phyloP scores from a whole-genome alignment of 2,329 filamentous ascomycete species.

The Metarhizium sp. region DNA sequence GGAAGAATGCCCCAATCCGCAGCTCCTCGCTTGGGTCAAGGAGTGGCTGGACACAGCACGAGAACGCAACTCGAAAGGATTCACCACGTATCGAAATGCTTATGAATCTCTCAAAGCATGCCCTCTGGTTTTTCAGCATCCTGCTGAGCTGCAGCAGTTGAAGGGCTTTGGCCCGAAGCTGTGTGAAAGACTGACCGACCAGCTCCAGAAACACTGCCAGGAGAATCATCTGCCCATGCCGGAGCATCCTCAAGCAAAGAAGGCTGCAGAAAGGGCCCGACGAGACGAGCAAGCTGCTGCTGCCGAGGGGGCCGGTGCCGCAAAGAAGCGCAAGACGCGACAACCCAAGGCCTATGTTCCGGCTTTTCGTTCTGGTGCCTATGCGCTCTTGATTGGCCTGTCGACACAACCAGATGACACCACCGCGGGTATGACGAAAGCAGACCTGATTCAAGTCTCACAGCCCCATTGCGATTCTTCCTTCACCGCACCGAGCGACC shows the following conservation, averaged over 20 bases:
- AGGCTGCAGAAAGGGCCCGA: slow-evolving; percentile 20
- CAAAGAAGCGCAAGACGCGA: slow-evolving; percentile 45
- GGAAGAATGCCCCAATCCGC: slow-evolving; percentile 54
- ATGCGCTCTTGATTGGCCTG: slow-evolving; percentile 61
- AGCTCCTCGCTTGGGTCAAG: slow-evolving; percentile 64
- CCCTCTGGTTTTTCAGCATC: slow-evolving; percentile 61
- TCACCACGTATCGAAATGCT: slow-evolving; percentile 64
- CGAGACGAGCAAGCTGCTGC: slow-evolving; percentile 26
- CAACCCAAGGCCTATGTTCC: slow-evolving; percentile 64
- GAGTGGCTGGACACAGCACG: slow-evolving; percentile 66
- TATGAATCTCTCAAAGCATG: slow-evolving; percentile 70
- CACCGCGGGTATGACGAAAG: slow-evolving; percentile 51
- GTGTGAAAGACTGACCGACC: slow-evolving; percentile 57
- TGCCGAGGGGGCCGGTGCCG: slow-evolving; percentile 22
- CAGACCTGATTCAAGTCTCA: slow-evolving; percentile 57
- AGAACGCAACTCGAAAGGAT: slow-evolving; percentile 60
- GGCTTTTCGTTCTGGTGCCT: slow-evolving; percentile 60
- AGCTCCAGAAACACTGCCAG: slow-evolving; percentile 50
- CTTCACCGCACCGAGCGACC: slow-evolving; percentile 57
- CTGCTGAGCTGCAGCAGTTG: slow-evolving; percentile 62
- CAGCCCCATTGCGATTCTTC: slow-evolving; percentile 66
- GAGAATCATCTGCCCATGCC: slow-evolving; percentile 62
- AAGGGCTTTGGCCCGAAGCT: slow-evolving; percentile 65
- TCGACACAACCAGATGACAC: slow-evolving; percentile 47
- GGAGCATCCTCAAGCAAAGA: slow-evolving; percentile 38